These are phyloP conservation scores for Phytopythium chamaehyphon DNA, from an alignment of 352 stramenopile species.

Conservation along the genomic window DNA sequence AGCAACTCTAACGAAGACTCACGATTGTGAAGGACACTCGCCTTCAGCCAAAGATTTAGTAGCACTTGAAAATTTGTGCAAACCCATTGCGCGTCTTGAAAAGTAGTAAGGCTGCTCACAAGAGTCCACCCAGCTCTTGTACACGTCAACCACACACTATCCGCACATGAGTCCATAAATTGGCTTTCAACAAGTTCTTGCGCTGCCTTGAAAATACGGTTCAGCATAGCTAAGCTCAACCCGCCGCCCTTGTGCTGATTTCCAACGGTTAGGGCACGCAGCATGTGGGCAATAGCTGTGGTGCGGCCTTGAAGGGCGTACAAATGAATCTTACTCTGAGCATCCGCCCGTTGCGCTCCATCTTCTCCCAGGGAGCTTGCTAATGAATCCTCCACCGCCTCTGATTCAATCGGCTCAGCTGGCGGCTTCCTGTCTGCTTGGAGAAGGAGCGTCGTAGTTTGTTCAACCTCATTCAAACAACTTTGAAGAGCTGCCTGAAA, in stretches of 20 bases:
- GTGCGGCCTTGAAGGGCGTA: conserved; percentile 77
- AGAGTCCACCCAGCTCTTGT: conserved; percentile 81
- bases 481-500: conserved; percentile 40
- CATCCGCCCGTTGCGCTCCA: conserved; percentile 10
- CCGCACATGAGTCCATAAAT: conserved; percentile 64
- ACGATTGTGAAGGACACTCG: conserved; percentile 70
- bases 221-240: conserved; percentile 49
- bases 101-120: conserved; percentile 60
- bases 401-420: neutral
- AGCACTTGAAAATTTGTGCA: conserved; percentile 52
- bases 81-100: conserved; percentile 64
- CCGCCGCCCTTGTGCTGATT: conserved; percentile 24
- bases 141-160: conserved; percentile 86
- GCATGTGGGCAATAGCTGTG: conserved; percentile 58
- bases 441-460: conserved; percentile 28
- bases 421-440: conserved; percentile 3
- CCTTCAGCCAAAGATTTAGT: conserved; percentile 69
- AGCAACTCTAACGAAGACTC: conserved; percentile 80
- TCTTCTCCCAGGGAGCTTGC: conserved; percentile 1
- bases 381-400: neutral
- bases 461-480: conserved; percentile 35
- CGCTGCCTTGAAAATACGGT: conserved; percentile 61
- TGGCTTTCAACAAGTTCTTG: conserved; percentile 77
- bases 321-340: conserved; percentile 59
- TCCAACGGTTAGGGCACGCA: conserved; percentile 44